Evolutionary conservation across 441 rosid species (phyloP).

Genomic region (Macaranga tanarius): DNA sequence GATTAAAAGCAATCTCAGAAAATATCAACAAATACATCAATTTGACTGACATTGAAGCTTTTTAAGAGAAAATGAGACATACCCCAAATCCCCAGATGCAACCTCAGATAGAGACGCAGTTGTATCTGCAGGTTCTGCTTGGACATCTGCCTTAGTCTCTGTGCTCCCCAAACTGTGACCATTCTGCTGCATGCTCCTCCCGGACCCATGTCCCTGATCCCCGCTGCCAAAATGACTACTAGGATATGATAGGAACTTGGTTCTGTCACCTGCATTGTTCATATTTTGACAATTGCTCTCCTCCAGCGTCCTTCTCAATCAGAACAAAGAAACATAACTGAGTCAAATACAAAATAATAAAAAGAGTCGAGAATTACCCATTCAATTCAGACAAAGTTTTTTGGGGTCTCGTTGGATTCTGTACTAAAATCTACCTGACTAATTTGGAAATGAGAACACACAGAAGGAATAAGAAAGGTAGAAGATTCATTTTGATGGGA

Average conservation of each 20-base stretch:
- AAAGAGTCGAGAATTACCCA: too few relatives aligned
- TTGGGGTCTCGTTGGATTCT: too few relatives aligned
- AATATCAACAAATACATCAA: not conserved
- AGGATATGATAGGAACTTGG: not conserved
- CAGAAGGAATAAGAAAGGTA: slow-evolving; percentile 6
- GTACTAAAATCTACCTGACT: not conserved
- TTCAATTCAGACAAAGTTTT: too few relatives aligned
- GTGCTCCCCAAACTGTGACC: not conserved
- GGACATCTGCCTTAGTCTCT: slow-evolving; percentile 26
- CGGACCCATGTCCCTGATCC: too few relatives aligned
- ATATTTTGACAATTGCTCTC: slow-evolving; percentile 2
- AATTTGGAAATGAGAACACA: not conserved
- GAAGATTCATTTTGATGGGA: slow-evolving; percentile 8
- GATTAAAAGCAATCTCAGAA: not conserved
- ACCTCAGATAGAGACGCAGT: slow-evolving; percentile 27
- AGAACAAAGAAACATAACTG: not conserved
- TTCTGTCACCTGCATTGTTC: slow-evolving; percentile 28
- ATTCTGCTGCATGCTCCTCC: not conserved
- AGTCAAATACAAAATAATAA: not conserved
- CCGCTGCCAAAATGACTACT: too few relatives aligned
- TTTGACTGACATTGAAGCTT: not conserved
- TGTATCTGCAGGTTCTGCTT: slow-evolving; percentile 13
- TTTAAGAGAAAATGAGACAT: slow-evolving; percentile 11
- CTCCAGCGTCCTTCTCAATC: slow-evolving; percentile 6
- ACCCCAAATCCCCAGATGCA: slow-evolving; percentile 64